Evolutionary conservation across 768 basidiomycete genomes (phyloP).

Genomic region (Clitopilus passeckerianus): DNA sequence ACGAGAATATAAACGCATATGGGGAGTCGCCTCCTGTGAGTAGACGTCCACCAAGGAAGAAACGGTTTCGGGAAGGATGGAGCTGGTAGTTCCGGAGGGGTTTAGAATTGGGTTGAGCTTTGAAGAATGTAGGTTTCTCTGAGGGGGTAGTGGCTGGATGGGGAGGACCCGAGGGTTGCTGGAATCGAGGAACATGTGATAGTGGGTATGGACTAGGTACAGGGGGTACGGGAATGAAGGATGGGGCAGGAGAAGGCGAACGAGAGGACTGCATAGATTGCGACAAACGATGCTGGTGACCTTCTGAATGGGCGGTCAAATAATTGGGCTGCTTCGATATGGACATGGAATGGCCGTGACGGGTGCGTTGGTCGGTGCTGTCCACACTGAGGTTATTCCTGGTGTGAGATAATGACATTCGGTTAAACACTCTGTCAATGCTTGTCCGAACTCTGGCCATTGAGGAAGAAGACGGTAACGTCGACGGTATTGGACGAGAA

Average conservation of each 20-base stretch:
- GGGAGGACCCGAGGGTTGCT: background rate
- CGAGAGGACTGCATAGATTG: conserved; percentile 8
- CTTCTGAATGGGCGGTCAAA: conserved; percentile 20
- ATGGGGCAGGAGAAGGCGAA: conserved; percentile 15
- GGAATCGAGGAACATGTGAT: background rate
- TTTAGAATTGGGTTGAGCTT: conserved; percentile 30
- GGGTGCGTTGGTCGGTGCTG: conserved; percentile 5
- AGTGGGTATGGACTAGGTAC: background rate
- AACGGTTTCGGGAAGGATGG: conserved; percentile 72
- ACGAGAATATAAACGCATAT: conserved; percentile 69
- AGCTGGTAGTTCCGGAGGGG: conserved; percentile 52
- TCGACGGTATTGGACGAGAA: background rate
- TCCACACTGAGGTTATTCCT: conserved; percentile 14
- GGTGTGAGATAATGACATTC: conserved; percentile 46
- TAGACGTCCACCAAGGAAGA: conserved; percentile 66
- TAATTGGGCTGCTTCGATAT: background rate
- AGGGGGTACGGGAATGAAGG: conserved; percentile 1
- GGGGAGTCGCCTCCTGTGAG: conserved; percentile 86
- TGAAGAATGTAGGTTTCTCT: conserved; percentile 28
- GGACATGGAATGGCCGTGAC: conserved; percentile 2
- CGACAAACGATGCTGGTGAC: conserved; percentile 7
- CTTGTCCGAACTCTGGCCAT: conserved; percentile 43
- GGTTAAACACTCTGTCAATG: conserved; percentile 55
- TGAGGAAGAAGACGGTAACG: conserved; percentile 14
- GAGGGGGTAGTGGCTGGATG: conserved; percentile 20